These are phyloP conservation scores for Strombidium stylifer DNA, from an alignment of 73 alveolate species.

Conservation along the genomic window DNA sequence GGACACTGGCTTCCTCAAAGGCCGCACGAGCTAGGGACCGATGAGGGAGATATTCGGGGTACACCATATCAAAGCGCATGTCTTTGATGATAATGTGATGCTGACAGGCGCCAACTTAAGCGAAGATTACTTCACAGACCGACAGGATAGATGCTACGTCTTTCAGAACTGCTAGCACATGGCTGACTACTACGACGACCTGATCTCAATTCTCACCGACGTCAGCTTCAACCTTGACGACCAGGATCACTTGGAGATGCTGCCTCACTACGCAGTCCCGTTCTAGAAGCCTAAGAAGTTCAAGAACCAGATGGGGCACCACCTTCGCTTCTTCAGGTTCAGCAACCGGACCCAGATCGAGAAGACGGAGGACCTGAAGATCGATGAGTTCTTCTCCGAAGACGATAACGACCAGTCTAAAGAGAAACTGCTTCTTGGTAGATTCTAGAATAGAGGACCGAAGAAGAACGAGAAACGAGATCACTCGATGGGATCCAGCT, in stretches of 20 bases:
- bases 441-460: neutral
- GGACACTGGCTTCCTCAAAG: slow-evolving; percentile 18
- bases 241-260: slow-evolving; percentile 25
- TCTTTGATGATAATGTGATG: slow-evolving; percentile 69
- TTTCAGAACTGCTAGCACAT: slow-evolving; percentile 44
- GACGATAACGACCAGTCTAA: neutral
- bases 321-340: slow-evolving; percentile 22
- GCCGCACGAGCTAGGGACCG: slow-evolving; percentile 4
- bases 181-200: slow-evolving; percentile 60
- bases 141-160: slow-evolving; percentile 70
- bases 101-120: slow-evolving; percentile 76
- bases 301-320: slow-evolving; percentile 44
- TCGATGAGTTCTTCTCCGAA: slow-evolving; percentile 33
- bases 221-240: slow-evolving; percentile 44
- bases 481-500: neutral
- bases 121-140: slow-evolving; percentile 70
- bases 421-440: neutral
- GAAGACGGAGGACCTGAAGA: slow-evolving; percentile 8
- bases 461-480: neutral
- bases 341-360: slow-evolving; percentile 31
- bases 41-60: slow-evolving; percentile 66
- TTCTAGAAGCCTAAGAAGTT: slow-evolving; percentile 21
- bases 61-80: slow-evolving; percentile 75
- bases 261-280: slow-evolving; percentile 40
- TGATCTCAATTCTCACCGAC: slow-evolving; percentile 23